Conservation (phyloP, 805 yeast genomes). For the Kodamaea laetipori region DNA sequence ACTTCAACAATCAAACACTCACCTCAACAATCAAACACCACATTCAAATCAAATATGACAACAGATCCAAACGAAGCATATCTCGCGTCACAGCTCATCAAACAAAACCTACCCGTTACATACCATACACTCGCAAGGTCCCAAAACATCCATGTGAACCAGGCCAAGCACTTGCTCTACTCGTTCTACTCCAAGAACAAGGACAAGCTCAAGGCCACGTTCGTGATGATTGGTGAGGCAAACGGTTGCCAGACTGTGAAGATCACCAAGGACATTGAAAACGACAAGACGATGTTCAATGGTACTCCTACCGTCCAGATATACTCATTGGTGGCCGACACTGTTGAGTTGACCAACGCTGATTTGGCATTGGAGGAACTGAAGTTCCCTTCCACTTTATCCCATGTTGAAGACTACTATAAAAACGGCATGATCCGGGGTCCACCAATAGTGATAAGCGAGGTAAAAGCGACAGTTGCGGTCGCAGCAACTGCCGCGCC, state of each 20-base stretch:
- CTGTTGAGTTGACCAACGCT: slow-evolving; percentile 9
- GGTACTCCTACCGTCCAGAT: slow-evolving; percentile 38
- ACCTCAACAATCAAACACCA: background rate
- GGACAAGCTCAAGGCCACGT: slow-evolving; percentile 40
- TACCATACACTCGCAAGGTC: slow-evolving; percentile 46
- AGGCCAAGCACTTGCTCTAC: slow-evolving; percentile 42
- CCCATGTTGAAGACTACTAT: slow-evolving; percentile 22
- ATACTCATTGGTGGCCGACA: slow-evolving; percentile 34
- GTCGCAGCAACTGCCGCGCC: background rate
- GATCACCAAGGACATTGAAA: slow-evolving; percentile 23
- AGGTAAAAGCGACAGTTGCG: background rate
- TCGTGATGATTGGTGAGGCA: slow-evolving; percentile 41
- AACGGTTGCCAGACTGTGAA: slow-evolving; percentile 21
- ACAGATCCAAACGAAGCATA: slow-evolving; percentile 27
- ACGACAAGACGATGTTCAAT: slow-evolving; percentile 23
- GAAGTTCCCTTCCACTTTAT: slow-evolving; percentile 18
- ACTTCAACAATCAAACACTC: background rate
- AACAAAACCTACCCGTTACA: slow-evolving; percentile 33
- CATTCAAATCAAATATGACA: slow-evolving; percentile 2
- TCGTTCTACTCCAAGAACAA: slow-evolving; percentile 40
- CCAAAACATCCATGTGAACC: slow-evolving; percentile 36
- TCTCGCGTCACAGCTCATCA: slow-evolving; percentile 29
- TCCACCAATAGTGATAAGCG: slow-evolving; percentile 20
- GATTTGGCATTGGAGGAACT: slow-evolving; percentile 25
- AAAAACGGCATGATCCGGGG: slow-evolving; percentile 37